Base-by-base conservation (phyloP, 169 alveolate genomes). In the Hammondia hammondi region DNA sequence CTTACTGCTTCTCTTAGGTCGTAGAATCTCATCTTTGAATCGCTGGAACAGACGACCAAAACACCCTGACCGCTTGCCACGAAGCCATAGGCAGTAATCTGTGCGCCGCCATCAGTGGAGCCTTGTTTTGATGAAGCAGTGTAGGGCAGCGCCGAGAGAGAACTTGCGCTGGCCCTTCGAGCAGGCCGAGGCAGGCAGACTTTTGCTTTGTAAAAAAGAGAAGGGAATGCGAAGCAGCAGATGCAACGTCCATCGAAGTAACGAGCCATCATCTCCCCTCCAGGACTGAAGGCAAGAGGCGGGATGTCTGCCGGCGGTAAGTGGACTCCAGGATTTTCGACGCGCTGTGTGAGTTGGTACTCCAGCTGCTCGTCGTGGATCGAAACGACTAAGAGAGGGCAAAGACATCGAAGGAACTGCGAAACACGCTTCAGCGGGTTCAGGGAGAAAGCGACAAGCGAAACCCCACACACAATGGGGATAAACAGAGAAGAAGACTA, bases 1-100 rank as follows among this genome's bases (percentile, higher is more conserved):
- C 87, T 39, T 24, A 77, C 87, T 7, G 87, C 87, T 39, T 77
- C 88, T 29, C 46, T 21, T 10, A 93, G 39, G 48, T 81, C 73
- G 93, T 85, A 93, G 39, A 93, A 43, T 14, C 95, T 88, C 93
- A 93, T 85, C 48, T 43, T 87, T 12, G 95, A 93, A 61, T 93
- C 93, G 37, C 85, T 93, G 61, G 92, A 82, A 32, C 95, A 93
- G 70, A 93, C 93, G 91, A 91, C 85, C 71, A 93, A 77, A 21
- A 82, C 37, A 29, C 87, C 77, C 56, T 85, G 77, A 7, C 85
- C 93, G 32, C 61, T 72, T 52, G 93, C 81, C 29, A 89, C 81
- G 43, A 93, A 93, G 52, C 89, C 61, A 52, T 35, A 93, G 39
- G 95, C 88, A 19, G 95, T 93, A 52, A 93, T 93, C 2, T 12